Percentiles rank a stretch among this genome's conserved stretches.
Evolutionary conservation across 371 early-diverging fungal species (phyloP).

Genomic region (Coemansia linderi): DNA sequence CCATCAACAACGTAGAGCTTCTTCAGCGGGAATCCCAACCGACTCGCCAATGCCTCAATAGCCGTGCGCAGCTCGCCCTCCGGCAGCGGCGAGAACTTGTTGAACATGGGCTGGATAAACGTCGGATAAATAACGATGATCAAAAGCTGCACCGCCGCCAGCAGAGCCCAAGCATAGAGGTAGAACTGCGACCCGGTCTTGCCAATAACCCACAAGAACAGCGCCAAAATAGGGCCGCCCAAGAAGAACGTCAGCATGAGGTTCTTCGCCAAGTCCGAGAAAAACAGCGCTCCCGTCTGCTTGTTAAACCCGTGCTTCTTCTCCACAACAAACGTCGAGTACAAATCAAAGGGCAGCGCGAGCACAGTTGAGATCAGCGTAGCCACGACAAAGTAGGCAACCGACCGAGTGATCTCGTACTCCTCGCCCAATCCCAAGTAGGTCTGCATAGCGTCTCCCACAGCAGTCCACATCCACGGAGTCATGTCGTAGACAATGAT

Average conservation of each 20-base stretch:
- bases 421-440: constrained; percentile 66
- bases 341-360: constrained; percentile 80
- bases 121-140: constrained; percentile 93
- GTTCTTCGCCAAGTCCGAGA: constrained; percentile 81
- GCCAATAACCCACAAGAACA: constrained; percentile 79
- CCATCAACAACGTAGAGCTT: constrained; percentile 97
- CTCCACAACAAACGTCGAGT: constrained; percentile 94
- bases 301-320: constrained; percentile 97
- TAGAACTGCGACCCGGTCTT: constrained; percentile 85
- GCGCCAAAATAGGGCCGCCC: constrained; percentile 79
- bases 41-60: constrained; percentile 84
- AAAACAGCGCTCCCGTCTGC: constrained; percentile 79
- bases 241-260: constrained; percentile 69
- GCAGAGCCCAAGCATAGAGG: constrained; percentile 85
- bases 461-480: constrained; percentile 73
- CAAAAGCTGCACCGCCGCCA: constrained; percentile 86
- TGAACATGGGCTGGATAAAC: constrained; percentile 96
- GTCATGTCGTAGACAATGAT: constrained; percentile 69
- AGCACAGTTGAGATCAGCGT: constrained; percentile 66
- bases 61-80: constrained; percentile 81
- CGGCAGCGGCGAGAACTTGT: constrained; percentile 90
- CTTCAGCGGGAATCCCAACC: constrained; percentile 90
- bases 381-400: constrained; percentile 72
- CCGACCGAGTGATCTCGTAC: constrained; percentile 84
- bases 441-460: constrained; percentile 61